Percentiles rank a stretch among this genome's conserved stretches.
Conservation (phyloP, 1,139 yeast genomes). For the Magnusiomyces tetraspermus region DNA sequence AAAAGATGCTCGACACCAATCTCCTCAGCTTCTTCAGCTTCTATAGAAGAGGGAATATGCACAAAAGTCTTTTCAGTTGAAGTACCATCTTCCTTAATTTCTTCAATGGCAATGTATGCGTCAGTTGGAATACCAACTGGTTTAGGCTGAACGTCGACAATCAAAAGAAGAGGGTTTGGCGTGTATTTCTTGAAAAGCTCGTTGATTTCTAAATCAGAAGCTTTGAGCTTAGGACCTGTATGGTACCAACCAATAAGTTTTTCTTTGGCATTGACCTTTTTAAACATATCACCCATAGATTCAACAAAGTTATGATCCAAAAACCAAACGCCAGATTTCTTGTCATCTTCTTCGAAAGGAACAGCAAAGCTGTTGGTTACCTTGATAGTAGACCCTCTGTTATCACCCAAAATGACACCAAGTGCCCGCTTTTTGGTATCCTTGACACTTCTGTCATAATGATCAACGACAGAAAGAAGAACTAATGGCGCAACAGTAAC, state of each 20-base stretch:
- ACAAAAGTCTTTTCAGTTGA: slow-evolving; percentile 87
- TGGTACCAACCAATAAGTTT: slow-evolving; percentile 97
- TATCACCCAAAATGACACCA: slow-evolving; percentile 89
- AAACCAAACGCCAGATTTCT: slow-evolving; percentile 89
- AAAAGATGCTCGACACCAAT: slow-evolving; percentile 95
- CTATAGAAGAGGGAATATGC: slow-evolving; percentile 84
- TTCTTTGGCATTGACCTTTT: slow-evolving; percentile 94
- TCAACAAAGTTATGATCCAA: slow-evolving; percentile 94
- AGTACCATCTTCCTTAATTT: slow-evolving; percentile 93
- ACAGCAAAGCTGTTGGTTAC: slow-evolving; percentile 47
- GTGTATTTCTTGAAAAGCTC: slow-evolving; percentile 82
- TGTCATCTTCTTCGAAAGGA: slow-evolving; percentile 96
- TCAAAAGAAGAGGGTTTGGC: slow-evolving; percentile 70
- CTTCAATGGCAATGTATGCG: slow-evolving; percentile 90
- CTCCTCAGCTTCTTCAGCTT: slow-evolving; percentile 98
- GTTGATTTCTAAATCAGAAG: slow-evolving; percentile 84
- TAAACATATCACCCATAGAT: slow-evolving; percentile 96
- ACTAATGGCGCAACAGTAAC: slow-evolving; percentile 96
- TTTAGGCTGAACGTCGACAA: slow-evolving; percentile 85
- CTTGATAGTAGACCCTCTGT: slow-evolving; percentile 34
- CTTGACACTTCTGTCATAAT: slow-evolving; percentile 75
- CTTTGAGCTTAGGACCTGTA: slow-evolving; percentile 85
- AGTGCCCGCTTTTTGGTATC: slow-evolving; percentile 73
- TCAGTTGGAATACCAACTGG: slow-evolving; percentile 86
- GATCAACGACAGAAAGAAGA: slow-evolving; percentile 88